A percentile compares a stretch with the other conserved stretches of the same genome.
Evolutionary conservation across 2,329 filamentous ascomycete species (phyloP).

Genomic region (Phaeosphaeriaceae sp.): DNA sequence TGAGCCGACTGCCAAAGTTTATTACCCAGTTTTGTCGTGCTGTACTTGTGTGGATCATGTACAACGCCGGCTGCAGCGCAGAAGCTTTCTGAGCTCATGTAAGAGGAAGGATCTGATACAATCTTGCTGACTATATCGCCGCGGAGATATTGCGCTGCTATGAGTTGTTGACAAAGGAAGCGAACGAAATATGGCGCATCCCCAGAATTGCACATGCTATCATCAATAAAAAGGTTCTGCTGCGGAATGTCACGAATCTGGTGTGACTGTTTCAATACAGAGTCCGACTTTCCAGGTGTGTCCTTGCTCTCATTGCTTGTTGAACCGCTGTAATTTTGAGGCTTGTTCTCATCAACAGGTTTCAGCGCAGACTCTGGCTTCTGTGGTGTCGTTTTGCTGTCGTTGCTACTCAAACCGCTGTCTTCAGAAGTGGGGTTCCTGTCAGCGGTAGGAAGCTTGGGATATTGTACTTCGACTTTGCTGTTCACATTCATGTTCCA

Average conservation of each 20-base stretch:
- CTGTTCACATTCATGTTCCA: conserved; percentile 17
- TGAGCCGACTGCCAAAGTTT: conserved; percentile 27
- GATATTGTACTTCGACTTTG: conserved; percentile 15
- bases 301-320: not conserved
- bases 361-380: not conserved
- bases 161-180: conserved; percentile 43
- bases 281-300: conserved; percentile 5
- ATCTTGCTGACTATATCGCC: conserved; percentile 5
- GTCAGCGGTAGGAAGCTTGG: not conserved
- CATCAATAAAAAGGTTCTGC: conserved; percentile 37
- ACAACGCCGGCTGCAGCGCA: not conserved
- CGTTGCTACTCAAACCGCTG: not conserved
- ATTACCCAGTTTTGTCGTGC: not conserved
- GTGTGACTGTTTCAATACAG: conserved; percentile 24
- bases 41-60: not conserved
- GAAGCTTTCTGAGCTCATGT: not conserved
- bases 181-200: conserved; percentile 38
- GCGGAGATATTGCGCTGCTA: conserved; percentile 17
- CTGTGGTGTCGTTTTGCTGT: not conserved
- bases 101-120: not conserved
- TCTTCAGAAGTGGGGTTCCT: not conserved
- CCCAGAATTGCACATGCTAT: not conserved
- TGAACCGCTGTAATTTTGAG: not conserved
- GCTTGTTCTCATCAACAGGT: not conserved
- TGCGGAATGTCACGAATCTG: conserved; percentile 37